Conservation (phyloP, 768 basidiomycete genomes). For the Favolaschia claudopus region DNA sequence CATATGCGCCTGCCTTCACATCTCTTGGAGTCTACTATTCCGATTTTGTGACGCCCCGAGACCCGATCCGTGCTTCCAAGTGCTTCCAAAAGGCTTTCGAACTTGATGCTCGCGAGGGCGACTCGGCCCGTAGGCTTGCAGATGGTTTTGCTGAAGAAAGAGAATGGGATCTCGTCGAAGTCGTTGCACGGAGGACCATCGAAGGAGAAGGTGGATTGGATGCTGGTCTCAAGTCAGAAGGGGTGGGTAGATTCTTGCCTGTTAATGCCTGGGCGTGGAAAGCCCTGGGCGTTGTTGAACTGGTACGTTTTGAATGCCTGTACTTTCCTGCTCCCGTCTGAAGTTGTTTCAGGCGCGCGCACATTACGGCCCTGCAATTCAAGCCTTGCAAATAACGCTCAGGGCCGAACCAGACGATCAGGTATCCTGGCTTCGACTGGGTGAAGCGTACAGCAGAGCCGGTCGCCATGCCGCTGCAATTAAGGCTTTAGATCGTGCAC, state of each 20-base stretch:
- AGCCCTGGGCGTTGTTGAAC: conserved; percentile 88
- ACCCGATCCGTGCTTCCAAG: conserved; percentile 86
- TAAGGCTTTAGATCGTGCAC: conserved; percentile 82
- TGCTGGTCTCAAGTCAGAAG: conserved; percentile 55
- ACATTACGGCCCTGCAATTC: conserved; percentile 78
- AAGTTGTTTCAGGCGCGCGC: conserved; percentile 59
- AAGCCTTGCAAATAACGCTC: conserved; percentile 86
- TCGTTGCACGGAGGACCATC: conserved; percentile 91
- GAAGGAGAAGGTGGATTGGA: conserved; percentile 89
- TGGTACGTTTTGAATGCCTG: conserved; percentile 59
- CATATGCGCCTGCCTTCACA: conserved; percentile 92
- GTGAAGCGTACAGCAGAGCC: conserved; percentile 89
- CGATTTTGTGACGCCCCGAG: conserved; percentile 72
- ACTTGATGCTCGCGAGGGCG: conserved; percentile 86
- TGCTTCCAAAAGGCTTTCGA: conserved; percentile 99
- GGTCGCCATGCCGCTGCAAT: conserved; percentile 90
- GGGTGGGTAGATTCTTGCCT: conserved; percentile 65
- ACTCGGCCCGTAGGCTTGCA: conserved; percentile 85
- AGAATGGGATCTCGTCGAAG: conserved; percentile 96
- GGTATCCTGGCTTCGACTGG: conserved; percentile 88
- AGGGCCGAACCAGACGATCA: conserved; percentile 81
- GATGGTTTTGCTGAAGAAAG: conserved; percentile 90
- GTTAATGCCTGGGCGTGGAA: conserved; percentile 99
- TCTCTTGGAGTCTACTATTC: conserved; percentile 91
- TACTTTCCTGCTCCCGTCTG: conserved; percentile 4